Conservation (phyloP, 2,329 filamentous ascomycete genomes). For the Neonectria punicea region DNA sequence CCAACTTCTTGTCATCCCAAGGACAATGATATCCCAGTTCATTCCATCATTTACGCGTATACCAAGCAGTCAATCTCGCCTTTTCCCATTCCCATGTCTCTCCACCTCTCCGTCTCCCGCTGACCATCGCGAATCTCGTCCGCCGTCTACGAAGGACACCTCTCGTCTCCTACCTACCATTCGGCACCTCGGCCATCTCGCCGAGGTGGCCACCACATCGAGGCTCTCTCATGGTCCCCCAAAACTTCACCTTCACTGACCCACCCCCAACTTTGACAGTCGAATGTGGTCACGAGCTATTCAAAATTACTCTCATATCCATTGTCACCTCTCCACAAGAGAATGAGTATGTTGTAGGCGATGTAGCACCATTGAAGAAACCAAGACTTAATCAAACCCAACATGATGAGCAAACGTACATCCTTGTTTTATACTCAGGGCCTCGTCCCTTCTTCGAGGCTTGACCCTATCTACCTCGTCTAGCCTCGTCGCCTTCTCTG, state of each 20-base stretch:
- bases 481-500: slow-evolving; percentile 3
- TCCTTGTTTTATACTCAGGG: slow-evolving; percentile 19
- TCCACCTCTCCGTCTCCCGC: slow-evolving; percentile 5
- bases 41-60: background rate
- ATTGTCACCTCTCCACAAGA: background rate
- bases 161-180: too few relatives aligned
- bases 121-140: slow-evolving; percentile 10
- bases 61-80: background rate
- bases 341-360: background rate
- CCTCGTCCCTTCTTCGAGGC: slow-evolving; percentile 8
- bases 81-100: background rate
- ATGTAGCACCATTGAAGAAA: background rate
- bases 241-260: background rate
- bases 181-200: slow-evolving; percentile 26
- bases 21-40: background rate
- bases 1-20: slow-evolving; percentile 3
- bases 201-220: slow-evolving; percentile 1
- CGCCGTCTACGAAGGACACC: too few relatives aligned
- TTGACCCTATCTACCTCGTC: slow-evolving; percentile 19
- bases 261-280: background rate
- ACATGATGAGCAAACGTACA: slow-evolving; percentile 11
- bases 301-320: background rate
- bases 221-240: background rate
- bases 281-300: background rate
- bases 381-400: background rate